A percentile compares a stretch with the other conserved stretches of the same genome.
Conservation (phyloP, 116 monocot genomes). For the Trichopus zeylanicus region DNA sequence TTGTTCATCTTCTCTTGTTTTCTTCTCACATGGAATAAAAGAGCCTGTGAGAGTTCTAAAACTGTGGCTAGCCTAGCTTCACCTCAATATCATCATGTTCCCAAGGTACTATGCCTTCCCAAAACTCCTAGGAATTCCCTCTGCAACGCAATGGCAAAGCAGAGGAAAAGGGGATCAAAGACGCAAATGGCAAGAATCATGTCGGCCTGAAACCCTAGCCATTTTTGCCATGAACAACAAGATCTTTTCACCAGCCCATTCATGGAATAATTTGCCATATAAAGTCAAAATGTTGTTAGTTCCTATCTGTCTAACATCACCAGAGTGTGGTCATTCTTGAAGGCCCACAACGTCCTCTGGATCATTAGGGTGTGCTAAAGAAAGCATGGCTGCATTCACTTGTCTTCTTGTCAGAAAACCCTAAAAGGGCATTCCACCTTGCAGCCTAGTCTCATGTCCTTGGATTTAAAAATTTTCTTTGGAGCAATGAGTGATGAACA, state of each 20-base stretch:
- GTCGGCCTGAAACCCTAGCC: background rate
- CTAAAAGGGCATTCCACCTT: background rate
- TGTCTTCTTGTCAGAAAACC: background rate
- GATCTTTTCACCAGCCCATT: background rate
- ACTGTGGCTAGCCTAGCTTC: background rate
- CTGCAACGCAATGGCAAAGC: background rate
- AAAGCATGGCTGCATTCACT: background rate
- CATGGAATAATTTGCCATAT: background rate
- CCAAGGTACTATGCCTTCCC: background rate
- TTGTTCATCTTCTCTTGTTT: background rate
- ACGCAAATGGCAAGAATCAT: background rate
- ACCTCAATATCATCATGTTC: background rate
- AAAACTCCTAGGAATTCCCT: background rate
- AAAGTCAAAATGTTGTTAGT: background rate
- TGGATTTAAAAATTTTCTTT: background rate
- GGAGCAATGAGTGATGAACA: conserved; percentile 1
- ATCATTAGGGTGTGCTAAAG: conserved; percentile 1
- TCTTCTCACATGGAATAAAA: background rate
- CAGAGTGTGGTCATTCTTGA: background rate
- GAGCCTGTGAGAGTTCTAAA: background rate
- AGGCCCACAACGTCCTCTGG: background rate
- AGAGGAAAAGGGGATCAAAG: background rate
- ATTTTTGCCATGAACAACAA: background rate
- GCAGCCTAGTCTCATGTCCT: background rate
- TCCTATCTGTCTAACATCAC: background rate